Base-by-base conservation (phyloP, 179 eudicot species). In the Sideroxylon spinosum region DNA sequence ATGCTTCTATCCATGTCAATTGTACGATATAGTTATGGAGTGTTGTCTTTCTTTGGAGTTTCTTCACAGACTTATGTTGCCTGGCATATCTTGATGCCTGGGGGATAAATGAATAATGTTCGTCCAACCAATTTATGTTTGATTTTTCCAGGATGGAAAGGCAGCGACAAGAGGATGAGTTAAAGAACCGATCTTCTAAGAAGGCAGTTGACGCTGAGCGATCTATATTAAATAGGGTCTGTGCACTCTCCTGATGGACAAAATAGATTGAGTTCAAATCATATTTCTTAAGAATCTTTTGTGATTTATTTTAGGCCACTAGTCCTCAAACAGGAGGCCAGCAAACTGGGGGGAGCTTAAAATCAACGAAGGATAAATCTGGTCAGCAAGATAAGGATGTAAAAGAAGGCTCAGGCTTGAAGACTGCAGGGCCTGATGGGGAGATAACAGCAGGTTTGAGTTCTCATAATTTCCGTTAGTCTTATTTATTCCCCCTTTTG, bases 91-190 rank as follows among this genome's bases (percentile, higher is more conserved):
- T 72, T 19, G 37, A 53, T 37, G 17, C 9, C 56, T 61, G 46
- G 28, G 6, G 62, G 46, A 26, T 26, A 7, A 0, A 53, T 55
- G n/a, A 16, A 23, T 52, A 0, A 2, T 65, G 52, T 25, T 61
- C 16, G 28, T 59, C 73, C 16, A 49, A 66, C 4, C 28, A 66
- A 48, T 67, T 84, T 7, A 19, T 76, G 53, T 80, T 60, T 76
- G 52, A 68, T 78, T 81, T 75, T 82, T 77, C 71, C 89, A 97
- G 99, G 86, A 97, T 97, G 98, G 99, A 97, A 82, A 97, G 99
- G 86, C 99, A 97, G 74, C 86, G 97, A n/a, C 91, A 97, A 48
- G 99, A 97, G 82, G 99, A 97, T 11, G 99, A 97, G 82, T 67
- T 81, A 48, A 97, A 91, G 79, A 86, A 79, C 29, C 89, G 94